Evolutionary conservation across 371 early-diverging fungal species (phyloP).

Genomic region (Rhizomucor pusillus): DNA sequence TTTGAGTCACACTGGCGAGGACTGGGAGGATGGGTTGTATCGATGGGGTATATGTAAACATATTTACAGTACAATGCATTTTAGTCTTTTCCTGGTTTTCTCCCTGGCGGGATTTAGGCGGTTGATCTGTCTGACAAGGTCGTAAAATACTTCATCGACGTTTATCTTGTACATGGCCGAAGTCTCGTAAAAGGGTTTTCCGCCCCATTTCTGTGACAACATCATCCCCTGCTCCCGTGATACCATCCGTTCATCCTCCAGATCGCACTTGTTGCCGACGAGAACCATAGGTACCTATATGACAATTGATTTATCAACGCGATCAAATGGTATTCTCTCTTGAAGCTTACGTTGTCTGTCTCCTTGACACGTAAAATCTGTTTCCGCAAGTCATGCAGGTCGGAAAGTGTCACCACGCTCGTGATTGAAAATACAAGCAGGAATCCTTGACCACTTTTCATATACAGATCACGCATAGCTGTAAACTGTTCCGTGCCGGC

Average conservation of each 20-base stretch:
- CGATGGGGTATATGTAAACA: neutral
- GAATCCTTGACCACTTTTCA: constrained; percentile 92
- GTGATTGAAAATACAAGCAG: constrained; percentile 87
- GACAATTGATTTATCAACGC: neutral
- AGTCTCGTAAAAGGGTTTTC: constrained; percentile 78
- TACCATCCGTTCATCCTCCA: constrained; percentile 80
- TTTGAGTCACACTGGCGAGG: no score
- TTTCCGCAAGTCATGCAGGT: constrained; percentile 73
- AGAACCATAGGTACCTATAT: constrained; percentile 81
- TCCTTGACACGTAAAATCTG: constrained; percentile 87
- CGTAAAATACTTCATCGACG: constrained; percentile 75
- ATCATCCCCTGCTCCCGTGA: constrained; percentile 61
- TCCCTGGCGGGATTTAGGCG: constrained; percentile 26
- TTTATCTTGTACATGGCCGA: constrained; percentile 83
- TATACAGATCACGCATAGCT: constrained; percentile 91
- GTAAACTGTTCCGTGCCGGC: constrained; percentile 90
- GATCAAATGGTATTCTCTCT: neutral
- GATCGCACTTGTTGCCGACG: constrained; percentile 87
- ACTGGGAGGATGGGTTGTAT: no score
- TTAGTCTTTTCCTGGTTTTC: constrained; percentile 14
- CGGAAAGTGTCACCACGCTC: constrained; percentile 77
- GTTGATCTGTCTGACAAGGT: constrained; percentile 61
- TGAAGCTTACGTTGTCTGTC: constrained; percentile 60
- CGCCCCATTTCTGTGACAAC: constrained; percentile 72
- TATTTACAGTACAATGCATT: constrained; percentile 12